Percentiles rank a stretch among this genome's conserved stretches.
Conservation (phyloP, 768 basidiomycete genomes). For the Amanita polypyramis region DNA sequence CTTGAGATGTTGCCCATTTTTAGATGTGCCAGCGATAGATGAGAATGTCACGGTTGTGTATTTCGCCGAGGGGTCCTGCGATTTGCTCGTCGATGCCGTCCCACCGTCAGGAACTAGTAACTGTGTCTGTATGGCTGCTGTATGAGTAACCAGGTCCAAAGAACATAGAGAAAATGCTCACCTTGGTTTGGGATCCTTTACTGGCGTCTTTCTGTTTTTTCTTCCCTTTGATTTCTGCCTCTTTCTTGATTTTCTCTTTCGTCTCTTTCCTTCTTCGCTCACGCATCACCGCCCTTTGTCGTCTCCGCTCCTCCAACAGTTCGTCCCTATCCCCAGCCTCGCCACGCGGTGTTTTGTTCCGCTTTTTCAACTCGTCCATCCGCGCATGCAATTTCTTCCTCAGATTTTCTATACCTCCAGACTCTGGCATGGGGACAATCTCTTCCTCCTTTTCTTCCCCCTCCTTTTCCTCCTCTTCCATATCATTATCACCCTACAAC, state of each 20-base stretch:
- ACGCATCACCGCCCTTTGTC: constrained; percentile 70
- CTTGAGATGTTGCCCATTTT: constrained; percentile 46
- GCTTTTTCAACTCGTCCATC: constrained; percentile 57
- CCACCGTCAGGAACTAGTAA: constrained; percentile 54
- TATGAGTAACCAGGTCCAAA: neutral
- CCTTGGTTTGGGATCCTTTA: constrained; percentile 44
- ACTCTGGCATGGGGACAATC: constrained; percentile 53
- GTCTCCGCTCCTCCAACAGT: constrained; percentile 69
- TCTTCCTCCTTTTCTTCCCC: constrained; percentile 14
- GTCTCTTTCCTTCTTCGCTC: constrained; percentile 82
- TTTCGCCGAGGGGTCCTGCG: constrained; percentile 25
- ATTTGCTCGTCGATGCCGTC: constrained; percentile 15
- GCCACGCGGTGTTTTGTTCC: constrained; percentile 15
- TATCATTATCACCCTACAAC: constrained; percentile 20
- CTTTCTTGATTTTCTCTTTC: constrained; percentile 65
- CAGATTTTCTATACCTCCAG: constrained; percentile 51
- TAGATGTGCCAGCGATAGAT: constrained; percentile 41
- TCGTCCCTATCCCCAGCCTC: constrained; percentile 67
- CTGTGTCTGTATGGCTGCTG: constrained; percentile 37
- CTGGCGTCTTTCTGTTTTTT: constrained; percentile 28
- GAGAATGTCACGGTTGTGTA: constrained; percentile 66
- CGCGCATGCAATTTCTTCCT: constrained; percentile 68
- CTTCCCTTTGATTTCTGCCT: constrained; percentile 47
- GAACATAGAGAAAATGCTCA: constrained; percentile 18
- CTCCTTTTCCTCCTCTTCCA: constrained; percentile 16